phyloP scores from a whole-genome alignment of 768 basidiomycete genomes.

The Mycena filopes region DNA sequence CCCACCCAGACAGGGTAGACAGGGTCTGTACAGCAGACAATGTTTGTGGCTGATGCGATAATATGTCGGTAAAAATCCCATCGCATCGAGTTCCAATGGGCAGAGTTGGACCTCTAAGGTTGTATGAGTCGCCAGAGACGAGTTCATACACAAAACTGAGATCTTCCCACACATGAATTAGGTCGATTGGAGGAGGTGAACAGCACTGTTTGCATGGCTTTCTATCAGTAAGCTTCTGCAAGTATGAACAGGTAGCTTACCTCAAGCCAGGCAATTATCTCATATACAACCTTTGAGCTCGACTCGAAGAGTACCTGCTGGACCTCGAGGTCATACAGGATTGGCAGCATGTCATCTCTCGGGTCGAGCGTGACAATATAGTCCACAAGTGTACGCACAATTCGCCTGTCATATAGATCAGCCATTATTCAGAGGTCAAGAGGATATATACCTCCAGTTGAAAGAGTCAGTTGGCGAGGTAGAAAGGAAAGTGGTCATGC shows the following conservation, averaged over 20 bases:
- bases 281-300: too few species aligned
- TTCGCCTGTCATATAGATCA: background rate
- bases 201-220: background rate
- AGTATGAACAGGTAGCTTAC: background rate
- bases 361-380: background rate
- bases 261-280: conserved; percentile 3
- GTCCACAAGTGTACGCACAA: background rate
- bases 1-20: background rate
- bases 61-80: background rate
- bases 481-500: background rate
- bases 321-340: conserved; percentile 1
- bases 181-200: background rate
- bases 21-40: background rate
- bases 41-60: background rate
- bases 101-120: too few species aligned
- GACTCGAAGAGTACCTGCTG: background rate
- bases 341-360: background rate
- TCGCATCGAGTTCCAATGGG: background rate
- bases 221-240: background rate
- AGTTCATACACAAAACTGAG: background rate
- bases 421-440: background rate
- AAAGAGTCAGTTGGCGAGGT: background rate
- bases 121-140: too few species aligned
- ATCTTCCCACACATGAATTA: conserved; percentile 8
- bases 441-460: too few species aligned